Base-by-base conservation (phyloP, 2,329 filamentous ascomycete species). In the Clonostachys sp. region DNA sequence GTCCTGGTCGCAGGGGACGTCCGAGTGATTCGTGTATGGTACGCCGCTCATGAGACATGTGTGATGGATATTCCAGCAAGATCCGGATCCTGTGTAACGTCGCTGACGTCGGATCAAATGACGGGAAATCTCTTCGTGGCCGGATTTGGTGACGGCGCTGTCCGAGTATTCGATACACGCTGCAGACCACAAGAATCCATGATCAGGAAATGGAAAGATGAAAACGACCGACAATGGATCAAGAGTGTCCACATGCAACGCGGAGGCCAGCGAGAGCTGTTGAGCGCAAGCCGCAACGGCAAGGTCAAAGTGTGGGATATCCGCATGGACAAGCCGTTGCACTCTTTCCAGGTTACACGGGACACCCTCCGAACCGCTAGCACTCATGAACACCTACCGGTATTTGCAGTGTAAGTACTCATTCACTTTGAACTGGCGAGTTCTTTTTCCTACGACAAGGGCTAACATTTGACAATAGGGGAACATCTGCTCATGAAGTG, bases 221-320 rank as follows among this genome's bases (percentile, higher is more conserved):
- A 97, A 61, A 68, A 71, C 12, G 80, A 83, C 58, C 84, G 86
- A 51, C 89, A 95, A 57, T 99, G 94, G 94, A 86, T 99, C 65
- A 91, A 91, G 58, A 94, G 89, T 55, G 90, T 96, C 13, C 94
- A 97, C 63, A 91, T 99, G 82, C 94, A 99, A 68, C 87, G 94
- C 41, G 94, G 94, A 51, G 94, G 94, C 3, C 84, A 96, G 66
- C 80, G 94, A 49, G 94, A 99, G 66, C 78, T 99, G 40, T 77
- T 99, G 46, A 92, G 87, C 41, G 94, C 91, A 17, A 95, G 91
- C 61, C 83, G 90, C 42, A 94, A 96, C 60, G 94, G 94, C 51
- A 94, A 94, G 61, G 88, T 99, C 53, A 91, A 89, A 63, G 75
- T 99, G 14, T 99, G 94, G 94, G 94, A 99, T 65, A 90, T 99